Conservation (phyloP, 2,329 filamentous ascomycete genomes). For the Dothistroma septosporum region DNA sequence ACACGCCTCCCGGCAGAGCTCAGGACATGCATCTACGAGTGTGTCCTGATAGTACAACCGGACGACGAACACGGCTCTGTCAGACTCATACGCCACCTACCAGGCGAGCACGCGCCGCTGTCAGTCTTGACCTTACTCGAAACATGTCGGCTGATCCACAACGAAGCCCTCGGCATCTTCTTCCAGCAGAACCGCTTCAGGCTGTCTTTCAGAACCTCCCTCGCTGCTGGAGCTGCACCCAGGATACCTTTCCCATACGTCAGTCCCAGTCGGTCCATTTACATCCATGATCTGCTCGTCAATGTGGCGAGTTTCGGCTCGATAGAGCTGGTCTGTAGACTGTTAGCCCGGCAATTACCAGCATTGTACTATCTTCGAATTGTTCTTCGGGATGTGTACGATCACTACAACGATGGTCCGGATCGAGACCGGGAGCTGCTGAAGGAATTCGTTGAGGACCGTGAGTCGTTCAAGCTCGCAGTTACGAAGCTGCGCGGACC, state of each 20-base stretch:
- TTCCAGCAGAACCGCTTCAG: not conserved
- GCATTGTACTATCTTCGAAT: not conserved
- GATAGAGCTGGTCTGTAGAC: not conserved
- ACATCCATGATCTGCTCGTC: not conserved
- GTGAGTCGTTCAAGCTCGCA: not conserved
- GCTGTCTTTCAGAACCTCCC: not conserved
- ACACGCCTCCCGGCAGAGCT: slow-evolving; percentile 26
- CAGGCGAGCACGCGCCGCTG: not conserved
- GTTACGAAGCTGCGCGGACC: not conserved
- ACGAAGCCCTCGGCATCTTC: not conserved
- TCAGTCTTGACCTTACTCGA: not conserved
- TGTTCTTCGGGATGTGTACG: not conserved
- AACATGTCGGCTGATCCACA: not conserved
- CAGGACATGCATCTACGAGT: slow-evolving; percentile 25
- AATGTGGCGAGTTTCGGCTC: not conserved
- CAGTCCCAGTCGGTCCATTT: not conserved
- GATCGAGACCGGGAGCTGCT: not conserved
- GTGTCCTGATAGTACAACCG: slow-evolving; percentile 14
- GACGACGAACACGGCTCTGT: not conserved
- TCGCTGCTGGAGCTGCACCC: not conserved
- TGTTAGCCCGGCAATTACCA: not conserved
- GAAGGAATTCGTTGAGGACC: not conserved
- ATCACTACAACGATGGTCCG: not conserved
- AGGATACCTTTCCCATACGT: not conserved
- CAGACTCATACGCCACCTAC: not conserved